phyloP scores from a whole-genome alignment of 164 flowering plant species.

The Magnolia kwangsiensis region DNA sequence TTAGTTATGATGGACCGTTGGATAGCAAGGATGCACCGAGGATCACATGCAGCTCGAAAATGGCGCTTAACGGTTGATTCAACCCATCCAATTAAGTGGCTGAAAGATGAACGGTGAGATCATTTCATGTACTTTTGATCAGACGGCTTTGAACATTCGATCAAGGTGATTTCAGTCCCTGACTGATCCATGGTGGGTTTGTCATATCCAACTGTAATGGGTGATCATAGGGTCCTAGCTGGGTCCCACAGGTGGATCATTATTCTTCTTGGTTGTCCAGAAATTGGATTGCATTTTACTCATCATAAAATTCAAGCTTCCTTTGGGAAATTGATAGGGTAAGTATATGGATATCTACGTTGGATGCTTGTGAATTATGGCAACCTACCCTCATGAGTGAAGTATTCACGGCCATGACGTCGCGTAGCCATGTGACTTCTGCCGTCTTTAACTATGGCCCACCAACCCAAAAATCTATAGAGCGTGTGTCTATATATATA shows the following conservation, averaged over 20 bases:
- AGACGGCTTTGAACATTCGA: background rate
- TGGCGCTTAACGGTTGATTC: background rate
- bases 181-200: background rate
- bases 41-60: no score
- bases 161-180: background rate
- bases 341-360: background rate
- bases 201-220: background rate
- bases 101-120: background rate
- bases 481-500: no score
- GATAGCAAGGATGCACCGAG: background rate
- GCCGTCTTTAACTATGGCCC: background rate
- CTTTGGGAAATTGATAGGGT: background rate
- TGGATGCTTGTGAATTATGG: background rate
- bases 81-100: background rate
- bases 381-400: background rate
- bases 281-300: background rate
- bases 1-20: background rate
- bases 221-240: background rate
- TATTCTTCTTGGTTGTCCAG: background rate
- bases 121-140: background rate
- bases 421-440: background rate
- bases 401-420: background rate
- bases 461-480: background rate
- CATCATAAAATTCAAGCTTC: background rate
- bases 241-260: background rate